phyloP scores from a whole-genome alignment of 139 green algal genomes.

The Asterochloris erici region DNA sequence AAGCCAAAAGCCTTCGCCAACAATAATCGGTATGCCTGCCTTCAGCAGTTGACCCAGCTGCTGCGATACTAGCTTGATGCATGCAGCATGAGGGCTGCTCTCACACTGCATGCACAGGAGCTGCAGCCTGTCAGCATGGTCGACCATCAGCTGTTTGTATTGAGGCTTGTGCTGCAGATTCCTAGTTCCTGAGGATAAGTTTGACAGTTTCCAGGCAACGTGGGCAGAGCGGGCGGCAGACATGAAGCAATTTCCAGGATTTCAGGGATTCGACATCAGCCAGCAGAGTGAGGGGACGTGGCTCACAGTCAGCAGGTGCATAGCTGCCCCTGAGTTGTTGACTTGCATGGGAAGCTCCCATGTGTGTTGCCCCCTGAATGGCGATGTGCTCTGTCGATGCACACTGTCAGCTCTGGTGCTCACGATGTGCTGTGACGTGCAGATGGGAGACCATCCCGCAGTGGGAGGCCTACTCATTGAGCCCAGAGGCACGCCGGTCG shows the following conservation, averaged over 20 bases:
- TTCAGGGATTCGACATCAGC: slow-evolving; percentile 2
- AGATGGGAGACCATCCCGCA: slow-evolving; percentile 16
- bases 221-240: slow-evolving; percentile 1
- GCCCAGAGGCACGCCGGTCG: neutral
- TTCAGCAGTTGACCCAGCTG: too few relatives aligned
- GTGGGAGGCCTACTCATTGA: slow-evolving; percentile 14
- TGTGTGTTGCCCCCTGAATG: neutral
- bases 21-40: too few relatives aligned
- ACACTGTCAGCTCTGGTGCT: neutral
- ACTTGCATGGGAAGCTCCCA: neutral
- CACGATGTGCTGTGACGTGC: neutral
- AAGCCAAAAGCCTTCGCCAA: too few relatives aligned
- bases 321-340: neutral
- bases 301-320: slow-evolving; percentile 8
- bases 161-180: neutral
- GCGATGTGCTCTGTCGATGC: neutral
- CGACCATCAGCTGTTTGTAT: too few relatives aligned
- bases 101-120: too few relatives aligned
- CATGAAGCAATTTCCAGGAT: slow-evolving; percentile 9
- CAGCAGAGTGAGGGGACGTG: neutral
- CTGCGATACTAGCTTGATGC: too few relatives aligned
- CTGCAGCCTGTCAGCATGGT: too few relatives aligned
- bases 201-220: neutral
- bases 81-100: too few relatives aligned
- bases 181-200: slow-evolving; percentile 2